Base-by-base conservation (phyloP, 1,139 yeast species). In the Blastobotrys elegans region DNA sequence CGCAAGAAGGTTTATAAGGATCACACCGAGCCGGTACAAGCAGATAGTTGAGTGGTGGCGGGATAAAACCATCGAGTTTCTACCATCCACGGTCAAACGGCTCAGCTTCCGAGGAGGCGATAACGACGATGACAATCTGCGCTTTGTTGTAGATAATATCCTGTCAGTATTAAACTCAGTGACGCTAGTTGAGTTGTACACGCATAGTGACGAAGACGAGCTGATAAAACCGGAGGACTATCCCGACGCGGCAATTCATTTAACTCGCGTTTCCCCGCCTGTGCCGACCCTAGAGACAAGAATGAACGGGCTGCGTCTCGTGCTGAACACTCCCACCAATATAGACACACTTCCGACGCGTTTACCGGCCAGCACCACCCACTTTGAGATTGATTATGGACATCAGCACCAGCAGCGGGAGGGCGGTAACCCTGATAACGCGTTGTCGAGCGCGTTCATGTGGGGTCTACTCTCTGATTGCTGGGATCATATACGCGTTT, bases 381-480 rank as follows among this genome's bases (percentile, higher is more conserved):
- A 24, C 27, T 24, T 24, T 24, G 27, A 30, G 14, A 21, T 40
- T 13, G 43, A 40, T 16, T 31, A 30, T n/a, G 42, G 42, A 4
- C 42, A 38, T 10, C 42, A 38, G n/a, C 40, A 36, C 8, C n/a
- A 22, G 11, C 40, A 30, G 4, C 40, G 40, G 8, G 42, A 27
- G 29, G 31, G 30, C 14, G 42, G 42, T 5, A 10, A 24, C 27
- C 27, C 27, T 24, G 8, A 24, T 6, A 5, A 24, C 27, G 27
- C 27, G 27, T 24, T 24, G 27, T 6, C 27, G 5, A 24, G 27
- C 27, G 27, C 27, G 27, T 24, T 24, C 10, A 24, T 24, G 27
- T 10, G 27, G 10, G 27, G 10, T 5, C 10, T 24, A 10, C 27
- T 24, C 8, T 24, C 27, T 6, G 10, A 24, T 10, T 24, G 27